Base-by-base conservation (phyloP, 441 rosid species). In the Theobroma grandiflorum region DNA sequence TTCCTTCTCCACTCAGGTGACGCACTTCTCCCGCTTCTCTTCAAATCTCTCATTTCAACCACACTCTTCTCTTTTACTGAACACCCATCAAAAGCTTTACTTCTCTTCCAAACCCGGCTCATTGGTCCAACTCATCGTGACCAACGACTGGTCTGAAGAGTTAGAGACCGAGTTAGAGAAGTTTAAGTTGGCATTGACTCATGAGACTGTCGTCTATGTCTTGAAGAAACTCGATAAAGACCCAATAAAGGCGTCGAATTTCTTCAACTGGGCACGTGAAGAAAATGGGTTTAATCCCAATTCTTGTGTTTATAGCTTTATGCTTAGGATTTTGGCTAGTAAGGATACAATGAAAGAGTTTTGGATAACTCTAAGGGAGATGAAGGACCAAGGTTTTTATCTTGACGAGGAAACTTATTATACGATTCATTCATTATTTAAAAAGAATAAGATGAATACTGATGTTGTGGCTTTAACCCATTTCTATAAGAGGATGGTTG, bases 321-420 rank as follows among this genome's bases (percentile, higher is more conserved):
- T 96, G 90, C 88, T 94, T 66, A 94, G 95, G 86, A 78, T 93
- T 55, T 75, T 92, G 71, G 91, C 75, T 9, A 85, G 79, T 33
- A 87, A 83, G 74, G 89, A 80, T 22, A 83, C 90, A 1, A 85
- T 92, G 95, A 88, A 90, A 80, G 86, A 84, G 69, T 93, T 96
- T 79, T 94, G 98, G 98, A 83, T 75, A 72, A 69, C 80, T 50
- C 72, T 96, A 35, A 83, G 75, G 74, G 90, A 88, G 82, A 94
- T 93, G 98, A 96, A 91, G 83, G 92, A 88, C 71, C 77, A 88
- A 74, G 95, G 92, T 74, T 89, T 88, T 89, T 93, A 80, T 74
- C 80, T 94, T 61, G 98, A 91, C 20, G 94, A 91, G 74, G 97
- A 93, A 31, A 91, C 98, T 8, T 89, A 88, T 80, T 31, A 37